phyloP scores from a whole-genome alignment of 805 yeast species.

The Metschnikowia kofuensis region DNA sequence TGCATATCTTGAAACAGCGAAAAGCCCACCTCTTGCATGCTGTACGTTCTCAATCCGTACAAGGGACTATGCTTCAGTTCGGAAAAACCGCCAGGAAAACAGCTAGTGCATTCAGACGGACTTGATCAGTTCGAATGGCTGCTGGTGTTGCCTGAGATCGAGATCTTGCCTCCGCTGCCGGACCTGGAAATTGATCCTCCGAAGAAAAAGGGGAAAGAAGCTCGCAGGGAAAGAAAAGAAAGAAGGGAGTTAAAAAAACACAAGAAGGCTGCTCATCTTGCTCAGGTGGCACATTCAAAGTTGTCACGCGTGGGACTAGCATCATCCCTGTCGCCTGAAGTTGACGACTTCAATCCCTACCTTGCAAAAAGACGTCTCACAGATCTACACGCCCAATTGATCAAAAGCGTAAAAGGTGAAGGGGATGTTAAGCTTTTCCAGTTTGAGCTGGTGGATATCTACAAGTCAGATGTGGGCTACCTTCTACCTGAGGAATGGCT shows the following conservation, averaged over 20 bases:
- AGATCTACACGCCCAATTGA: conserved; percentile 3
- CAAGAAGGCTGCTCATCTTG: background rate
- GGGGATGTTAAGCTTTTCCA: conserved; percentile 38
- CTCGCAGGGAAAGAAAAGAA: conserved; percentile 11
- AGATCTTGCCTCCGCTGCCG: background rate
- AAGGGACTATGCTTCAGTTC: conserved; percentile 19
- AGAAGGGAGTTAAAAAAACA: conserved; percentile 1
- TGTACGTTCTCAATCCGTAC: conserved; percentile 15
- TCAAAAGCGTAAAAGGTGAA: conserved; percentile 9
- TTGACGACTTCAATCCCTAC: conserved; percentile 6
- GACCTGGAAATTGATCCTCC: background rate
- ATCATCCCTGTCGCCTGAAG: background rate
- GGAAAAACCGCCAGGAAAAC: background rate
- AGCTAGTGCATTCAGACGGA: conserved; percentile 6
- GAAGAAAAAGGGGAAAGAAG: conserved; percentile 4
- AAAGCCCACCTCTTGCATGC: conserved; percentile 7
- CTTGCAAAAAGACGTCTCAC: conserved; percentile 8
- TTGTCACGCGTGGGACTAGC: background rate
- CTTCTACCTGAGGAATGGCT: conserved; percentile 69
- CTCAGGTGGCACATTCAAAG: conserved; percentile 2
- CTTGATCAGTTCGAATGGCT: conserved; percentile 15
- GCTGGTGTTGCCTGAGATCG: conserved; percentile 7
- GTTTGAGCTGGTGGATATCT: conserved; percentile 55
- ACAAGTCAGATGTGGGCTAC: conserved; percentile 55
- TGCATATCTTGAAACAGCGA: background rate